Evolutionary conservation across 306 rosid species (phyloP).

Genomic region (Cucumis cinereus): DNA sequence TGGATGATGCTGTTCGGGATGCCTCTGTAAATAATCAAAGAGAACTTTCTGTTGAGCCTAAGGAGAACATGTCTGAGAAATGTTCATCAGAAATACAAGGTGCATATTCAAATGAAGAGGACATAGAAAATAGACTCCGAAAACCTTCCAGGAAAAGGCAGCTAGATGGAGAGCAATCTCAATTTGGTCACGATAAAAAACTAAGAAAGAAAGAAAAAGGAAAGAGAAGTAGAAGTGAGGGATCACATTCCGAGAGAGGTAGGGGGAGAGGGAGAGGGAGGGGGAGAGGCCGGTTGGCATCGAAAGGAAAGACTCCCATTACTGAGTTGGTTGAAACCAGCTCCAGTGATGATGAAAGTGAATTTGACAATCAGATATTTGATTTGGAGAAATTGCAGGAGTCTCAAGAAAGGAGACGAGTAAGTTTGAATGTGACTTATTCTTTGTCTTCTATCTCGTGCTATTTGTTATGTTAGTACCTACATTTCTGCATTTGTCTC

Average conservation of each 20-base stretch:
- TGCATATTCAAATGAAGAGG: slow-evolving; percentile 11
- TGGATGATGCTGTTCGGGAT: slow-evolving; percentile 26
- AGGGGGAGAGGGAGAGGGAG: slow-evolving; percentile 26
- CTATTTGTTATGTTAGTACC: not conserved
- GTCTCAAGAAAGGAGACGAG: slow-evolving; percentile 46
- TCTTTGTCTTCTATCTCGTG: not conserved
- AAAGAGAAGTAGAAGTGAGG: slow-evolving; percentile 18
- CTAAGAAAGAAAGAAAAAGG: slow-evolving; percentile 17
- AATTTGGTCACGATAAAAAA: slow-evolving; percentile 16
- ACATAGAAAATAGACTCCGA: slow-evolving; percentile 18
- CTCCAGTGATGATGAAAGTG: slow-evolving; percentile 27
- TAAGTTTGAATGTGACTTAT: slow-evolving; percentile 17
- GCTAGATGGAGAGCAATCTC: slow-evolving; percentile 20
- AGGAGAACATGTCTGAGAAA: slow-evolving; percentile 23
- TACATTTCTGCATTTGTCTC: not conserved
- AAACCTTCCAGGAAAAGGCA: slow-evolving; percentile 46
- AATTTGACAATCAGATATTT: slow-evolving; percentile 24
- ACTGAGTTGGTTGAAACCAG: slow-evolving; percentile 26
- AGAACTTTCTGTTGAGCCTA: slow-evolving; percentile 24
- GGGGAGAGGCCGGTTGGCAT: slow-evolving; percentile 23
- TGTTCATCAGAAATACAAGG: slow-evolving; percentile 17
- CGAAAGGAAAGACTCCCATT: slow-evolving; percentile 31
- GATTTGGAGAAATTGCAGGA: slow-evolving; percentile 14
- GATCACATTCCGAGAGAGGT: slow-evolving; percentile 15
- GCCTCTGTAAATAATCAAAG: slow-evolving; percentile 21